Percentiles rank a stretch among this genome's conserved stretches.
These are phyloP conservation scores for Anthoceros angustus DNA, from an alignment of 225 moss, liverwort and hornwort species.

Conservation along the genomic window DNA sequence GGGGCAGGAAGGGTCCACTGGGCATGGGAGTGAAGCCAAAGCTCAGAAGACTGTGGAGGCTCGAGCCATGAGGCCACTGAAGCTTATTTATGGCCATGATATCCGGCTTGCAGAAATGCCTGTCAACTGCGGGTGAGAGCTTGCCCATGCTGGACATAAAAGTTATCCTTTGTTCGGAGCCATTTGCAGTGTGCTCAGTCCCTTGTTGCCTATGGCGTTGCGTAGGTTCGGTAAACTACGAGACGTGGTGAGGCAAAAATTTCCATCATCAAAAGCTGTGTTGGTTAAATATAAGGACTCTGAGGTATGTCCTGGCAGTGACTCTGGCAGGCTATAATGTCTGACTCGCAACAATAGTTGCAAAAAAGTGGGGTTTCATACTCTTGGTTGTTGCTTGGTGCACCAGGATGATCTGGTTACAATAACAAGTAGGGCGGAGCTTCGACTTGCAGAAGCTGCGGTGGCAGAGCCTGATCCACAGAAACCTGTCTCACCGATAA, in stretches of 20 bases:
- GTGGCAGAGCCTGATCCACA: constrained; percentile 14
- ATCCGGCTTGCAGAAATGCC: constrained; percentile 37
- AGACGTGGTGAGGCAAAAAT: constrained; percentile 29
- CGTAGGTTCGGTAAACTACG: constrained; percentile 28
- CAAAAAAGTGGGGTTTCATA: background rate
- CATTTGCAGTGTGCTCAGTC: background rate
- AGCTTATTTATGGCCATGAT: constrained; percentile 33
- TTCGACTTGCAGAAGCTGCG: constrained; percentile 32
- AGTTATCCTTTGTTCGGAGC: background rate
- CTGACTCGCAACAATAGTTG: too few species aligned
- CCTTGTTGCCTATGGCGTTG: background rate
- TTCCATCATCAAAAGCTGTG: constrained; percentile 27
- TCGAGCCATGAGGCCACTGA: constrained; percentile 15
- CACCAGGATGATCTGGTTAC: constrained; percentile 37
- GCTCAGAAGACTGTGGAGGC: constrained; percentile 11
- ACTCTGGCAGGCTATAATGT: too few species aligned
- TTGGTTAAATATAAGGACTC: constrained; percentile 32
- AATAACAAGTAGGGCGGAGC: constrained; percentile 30
- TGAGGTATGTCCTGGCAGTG: constrained; percentile 15
- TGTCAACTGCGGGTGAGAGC: constrained; percentile 24
- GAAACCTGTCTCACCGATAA: constrained; percentile 9
- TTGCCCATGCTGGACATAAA: background rate
- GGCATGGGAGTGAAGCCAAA: constrained; percentile 3
- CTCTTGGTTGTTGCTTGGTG: constrained; percentile 5
- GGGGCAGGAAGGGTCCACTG: constrained; percentile 10